phyloP scores from a whole-genome alignment of 2,329 filamentous ascomycete genomes.

The Penicillium sp. region DNA sequence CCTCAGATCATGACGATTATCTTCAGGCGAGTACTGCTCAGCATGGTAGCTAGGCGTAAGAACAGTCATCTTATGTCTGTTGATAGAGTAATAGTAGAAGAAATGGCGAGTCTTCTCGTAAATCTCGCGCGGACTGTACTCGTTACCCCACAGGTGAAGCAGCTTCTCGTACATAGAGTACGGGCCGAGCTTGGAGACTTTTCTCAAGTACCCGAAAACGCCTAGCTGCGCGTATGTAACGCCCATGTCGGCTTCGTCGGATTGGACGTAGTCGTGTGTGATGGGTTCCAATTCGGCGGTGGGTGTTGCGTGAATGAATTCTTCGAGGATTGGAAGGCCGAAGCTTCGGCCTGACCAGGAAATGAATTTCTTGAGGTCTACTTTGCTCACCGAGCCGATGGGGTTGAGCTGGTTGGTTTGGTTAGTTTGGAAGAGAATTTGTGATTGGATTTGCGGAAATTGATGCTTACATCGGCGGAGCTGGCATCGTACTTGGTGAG shows the following conservation, averaged over 20 bases:
- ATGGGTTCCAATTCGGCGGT: constrained; percentile 67
- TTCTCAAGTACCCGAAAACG: constrained; percentile 55
- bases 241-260: constrained; percentile 48
- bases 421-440: neutral
- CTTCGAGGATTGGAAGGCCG: constrained; percentile 62
- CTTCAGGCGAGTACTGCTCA: constrained; percentile 54
- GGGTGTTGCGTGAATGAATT: constrained; percentile 64
- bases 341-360: constrained; percentile 62
- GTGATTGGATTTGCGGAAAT: neutral
- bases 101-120: constrained; percentile 50
- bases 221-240: constrained; percentile 56
- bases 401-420: constrained; percentile 29
- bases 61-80: constrained; percentile 65
- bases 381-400: constrained; percentile 58
- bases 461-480: constrained; percentile 45
- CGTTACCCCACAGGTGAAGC: constrained; percentile 51
- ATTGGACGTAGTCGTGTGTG: constrained; percentile 38
- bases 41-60: constrained; percentile 59
- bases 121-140: constrained; percentile 45
- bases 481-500: constrained; percentile 69
- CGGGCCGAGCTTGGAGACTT: constrained; percentile 55
- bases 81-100: constrained; percentile 57
- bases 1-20: constrained; percentile 59
- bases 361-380: constrained; percentile 70
- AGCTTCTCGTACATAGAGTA: constrained; percentile 57